Evolutionary conservation across 2,329 filamentous ascomycete genomes (phyloP).

Genomic region (Sporothrix brasiliensis): DNA sequence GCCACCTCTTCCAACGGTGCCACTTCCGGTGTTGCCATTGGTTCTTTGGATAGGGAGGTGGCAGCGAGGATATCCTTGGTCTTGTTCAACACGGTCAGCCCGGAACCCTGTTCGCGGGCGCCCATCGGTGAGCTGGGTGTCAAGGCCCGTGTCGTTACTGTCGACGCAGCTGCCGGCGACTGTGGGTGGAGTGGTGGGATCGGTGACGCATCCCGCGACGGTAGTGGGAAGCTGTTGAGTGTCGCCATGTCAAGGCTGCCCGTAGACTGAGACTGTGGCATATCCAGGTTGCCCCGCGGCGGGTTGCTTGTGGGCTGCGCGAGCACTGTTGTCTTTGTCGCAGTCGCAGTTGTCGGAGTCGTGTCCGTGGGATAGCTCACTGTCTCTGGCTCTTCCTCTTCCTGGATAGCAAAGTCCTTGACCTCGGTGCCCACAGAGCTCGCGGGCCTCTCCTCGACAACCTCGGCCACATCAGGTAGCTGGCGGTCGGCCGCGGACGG

Average conservation of each 20-base stretch:
- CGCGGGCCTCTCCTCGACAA: slow-evolving; percentile 12
- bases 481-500: background rate
- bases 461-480: slow-evolving; percentile 18
- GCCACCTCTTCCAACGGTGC: background rate
- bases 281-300: background rate
- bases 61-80: slow-evolving; percentile 1
- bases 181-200: background rate
- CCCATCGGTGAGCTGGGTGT: slow-evolving; percentile 12
- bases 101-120: background rate
- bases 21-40: background rate
- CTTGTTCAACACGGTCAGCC: slow-evolving; percentile 19
- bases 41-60: background rate
- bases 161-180: background rate
- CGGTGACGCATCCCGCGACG: slow-evolving; percentile 10
- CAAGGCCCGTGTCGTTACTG: background rate
- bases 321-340: background rate
- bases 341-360: background rate
- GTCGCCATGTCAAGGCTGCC: background rate
- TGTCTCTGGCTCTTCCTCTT: background rate
- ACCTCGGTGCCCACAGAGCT: background rate
- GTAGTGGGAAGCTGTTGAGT: slow-evolving; percentile 9
- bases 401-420: slow-evolving; percentile 25
- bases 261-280: slow-evolving; percentile 16
- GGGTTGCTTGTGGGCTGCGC: background rate
- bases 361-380: too few relatives aligned